Conservation (phyloP, 495 filamentous ascomycete species). For the Podospora sp. region DNA sequence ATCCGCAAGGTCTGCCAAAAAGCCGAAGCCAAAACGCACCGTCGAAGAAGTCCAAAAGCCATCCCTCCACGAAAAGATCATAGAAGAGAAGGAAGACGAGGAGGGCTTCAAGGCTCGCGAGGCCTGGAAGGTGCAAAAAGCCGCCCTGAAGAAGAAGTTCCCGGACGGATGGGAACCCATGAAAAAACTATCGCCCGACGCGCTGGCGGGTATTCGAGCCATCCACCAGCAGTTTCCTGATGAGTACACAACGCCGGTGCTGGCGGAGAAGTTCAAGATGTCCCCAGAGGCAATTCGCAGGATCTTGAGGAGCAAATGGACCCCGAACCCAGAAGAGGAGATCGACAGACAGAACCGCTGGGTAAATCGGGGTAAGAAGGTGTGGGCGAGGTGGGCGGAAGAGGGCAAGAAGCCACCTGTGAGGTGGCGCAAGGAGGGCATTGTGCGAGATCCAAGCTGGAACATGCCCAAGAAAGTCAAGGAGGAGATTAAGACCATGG, state of each 20-base stretch:
- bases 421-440: conserved; percentile 68
- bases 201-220: conserved; percentile 80
- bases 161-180: conserved; percentile 73
- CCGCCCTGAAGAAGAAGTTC: conserved; percentile 59
- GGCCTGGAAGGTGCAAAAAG: conserved; percentile 34
- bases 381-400: conserved; percentile 76
- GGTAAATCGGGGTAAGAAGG: conserved; percentile 73
- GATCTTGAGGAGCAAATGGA: conserved; percentile 86
- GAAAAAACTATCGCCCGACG: conserved; percentile 89
- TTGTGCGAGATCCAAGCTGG: conserved; percentile 51
- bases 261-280: conserved; percentile 79
- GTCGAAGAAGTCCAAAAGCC: not conserved
- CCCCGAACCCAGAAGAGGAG: conserved; percentile 63
- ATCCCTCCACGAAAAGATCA: not conserved
- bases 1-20: not conserved
- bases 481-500: conserved; percentile 21
- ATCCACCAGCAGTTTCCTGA: conserved; percentile 75
- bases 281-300: conserved; percentile 84
- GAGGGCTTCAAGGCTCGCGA: conserved; percentile 6
- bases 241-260: conserved; percentile 69
- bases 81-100: not conserved
- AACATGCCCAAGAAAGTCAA: conserved; percentile 26
- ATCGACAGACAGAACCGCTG: conserved; percentile 66
- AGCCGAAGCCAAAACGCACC: not conserved
- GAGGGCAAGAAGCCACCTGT: conserved; percentile 66